Base-by-base conservation (phyloP, 306 rosid species). In the Arachis hypogaea region DNA sequence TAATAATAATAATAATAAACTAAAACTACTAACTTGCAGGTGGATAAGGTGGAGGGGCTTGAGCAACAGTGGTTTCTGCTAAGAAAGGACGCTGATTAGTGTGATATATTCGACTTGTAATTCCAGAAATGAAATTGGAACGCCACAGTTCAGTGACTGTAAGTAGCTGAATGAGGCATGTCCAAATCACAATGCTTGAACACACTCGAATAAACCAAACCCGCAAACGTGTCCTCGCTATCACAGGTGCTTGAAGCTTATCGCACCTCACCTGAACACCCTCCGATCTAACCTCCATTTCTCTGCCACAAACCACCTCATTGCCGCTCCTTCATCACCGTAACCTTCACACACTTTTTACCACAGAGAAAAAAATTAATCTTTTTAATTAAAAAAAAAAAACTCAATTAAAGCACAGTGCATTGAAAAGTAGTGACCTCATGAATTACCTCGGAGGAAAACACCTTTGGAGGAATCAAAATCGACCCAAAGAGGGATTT, bases 271-370 rank as follows among this genome's bases (percentile, higher is more conserved):
- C 86, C 50, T 85, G 93, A 72, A 77, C 9, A 72, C 88, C 78
- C 82, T 84, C 97, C 59, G 99, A 88, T 94, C 97, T 89, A 78
- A 81, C 87, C 83, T 94, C 96, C 98, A 94, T 94, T 72, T 75
- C 85, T 80, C 84, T 79, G 62, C 77, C 80, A 78, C 61, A 81
- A 33, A 33, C 38, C 72, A 75, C 96, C 79, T 81, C 97, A 91
- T 91, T 81, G 90, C 98, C 86, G 81, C 82, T 69, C 78, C 82
- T 69, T 89, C 96, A 93, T 91, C 85, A 73, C 71, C 73, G 55
- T 52, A 63, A 71, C 71, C 86, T 77, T 67, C 77, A 66, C 63
- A 70, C 18, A 59, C 38, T 76, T 69, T 47, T 45, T 76, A 62
- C 69, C 41, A 60, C 22, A 59, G 33, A n/a, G 52, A 18, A 42